phyloP scores from a whole-genome alignment of 2,329 filamentous ascomycete species.

The Ceratocystis cubensis region DNA sequence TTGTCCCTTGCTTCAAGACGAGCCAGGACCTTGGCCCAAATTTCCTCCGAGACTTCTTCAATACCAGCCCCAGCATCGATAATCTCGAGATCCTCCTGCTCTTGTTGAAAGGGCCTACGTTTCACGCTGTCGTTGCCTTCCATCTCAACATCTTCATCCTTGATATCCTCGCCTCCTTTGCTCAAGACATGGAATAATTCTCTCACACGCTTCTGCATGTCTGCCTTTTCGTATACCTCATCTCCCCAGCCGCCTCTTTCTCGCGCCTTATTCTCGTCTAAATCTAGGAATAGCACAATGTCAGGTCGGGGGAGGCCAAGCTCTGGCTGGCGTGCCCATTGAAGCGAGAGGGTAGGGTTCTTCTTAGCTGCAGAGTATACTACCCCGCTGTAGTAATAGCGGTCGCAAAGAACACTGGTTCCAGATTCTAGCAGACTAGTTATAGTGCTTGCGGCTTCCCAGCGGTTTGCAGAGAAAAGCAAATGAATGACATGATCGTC shows the following conservation, averaged over 20 bases:
- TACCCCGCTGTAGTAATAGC: slow-evolving; percentile 90
- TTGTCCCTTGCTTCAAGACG: slow-evolving; percentile 38
- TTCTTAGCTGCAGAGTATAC: slow-evolving; percentile 86
- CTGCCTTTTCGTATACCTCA: slow-evolving; percentile 76
- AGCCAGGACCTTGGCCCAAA: slow-evolving; percentile 41
- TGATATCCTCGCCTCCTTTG: slow-evolving; percentile 28
- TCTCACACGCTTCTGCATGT: slow-evolving; percentile 70
- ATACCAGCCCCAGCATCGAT: slow-evolving; percentile 42
- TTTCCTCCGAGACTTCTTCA: slow-evolving; percentile 43
- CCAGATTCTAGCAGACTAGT: slow-evolving; percentile 46
- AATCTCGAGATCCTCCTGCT: slow-evolving; percentile 42
- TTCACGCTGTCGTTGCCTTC: slow-evolving; percentile 1
- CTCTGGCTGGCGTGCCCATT: slow-evolving; percentile 77
- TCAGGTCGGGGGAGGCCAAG: slow-evolving; percentile 79
- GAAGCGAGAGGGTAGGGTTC: slow-evolving; percentile 53
- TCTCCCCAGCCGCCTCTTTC: slow-evolving; percentile 74
- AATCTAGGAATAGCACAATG: slow-evolving; percentile 73
- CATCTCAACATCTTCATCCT: slow-evolving; percentile 18
- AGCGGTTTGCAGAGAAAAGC: slow-evolving; percentile 80
- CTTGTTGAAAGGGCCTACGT: slow-evolving; percentile 32
- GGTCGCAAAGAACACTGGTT: slow-evolving; percentile 69
- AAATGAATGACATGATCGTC: slow-evolving; percentile 86
- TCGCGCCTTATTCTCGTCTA: slow-evolving; percentile 59
- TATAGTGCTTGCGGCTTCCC: slow-evolving; percentile 54
- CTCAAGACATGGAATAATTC: slow-evolving; percentile 46